Conservation (phyloP, 495 filamentous ascomycete species). For the Clavariopsis aquatica region DNA sequence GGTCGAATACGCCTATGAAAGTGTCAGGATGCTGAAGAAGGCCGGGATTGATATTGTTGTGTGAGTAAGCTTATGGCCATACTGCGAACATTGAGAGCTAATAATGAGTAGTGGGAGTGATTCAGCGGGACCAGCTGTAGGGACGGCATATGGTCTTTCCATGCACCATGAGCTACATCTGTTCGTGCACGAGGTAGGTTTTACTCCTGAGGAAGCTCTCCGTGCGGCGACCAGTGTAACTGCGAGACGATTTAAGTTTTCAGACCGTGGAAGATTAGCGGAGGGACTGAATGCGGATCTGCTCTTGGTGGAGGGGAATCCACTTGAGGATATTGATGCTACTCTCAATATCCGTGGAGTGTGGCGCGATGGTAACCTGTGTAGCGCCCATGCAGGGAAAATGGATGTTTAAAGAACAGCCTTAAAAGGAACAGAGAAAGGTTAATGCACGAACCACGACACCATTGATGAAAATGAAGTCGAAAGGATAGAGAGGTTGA, state of each 20-base stretch:
- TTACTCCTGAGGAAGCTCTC: conserved; percentile 43
- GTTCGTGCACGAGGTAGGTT: conserved; percentile 42
- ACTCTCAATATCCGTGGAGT: conserved; percentile 44
- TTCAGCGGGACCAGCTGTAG: conserved; percentile 41
- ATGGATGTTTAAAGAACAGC: conserved; percentile 16
- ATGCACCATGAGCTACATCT: conserved; percentile 45
- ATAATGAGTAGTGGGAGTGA: conserved; percentile 35
- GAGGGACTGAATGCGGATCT: conserved; percentile 43
- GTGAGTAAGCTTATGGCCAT: conserved; percentile 24
- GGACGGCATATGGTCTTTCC: conserved; percentile 43
- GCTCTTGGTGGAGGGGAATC: conserved; percentile 44
- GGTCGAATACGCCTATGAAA: conserved; percentile 43
- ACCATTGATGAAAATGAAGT: too few relatives aligned
- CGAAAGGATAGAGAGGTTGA: too few relatives aligned
- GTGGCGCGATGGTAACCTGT: conserved; percentile 37
- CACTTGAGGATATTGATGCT: conserved; percentile 43
- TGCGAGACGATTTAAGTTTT: conserved; percentile 42
- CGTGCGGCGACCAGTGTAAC: conserved; percentile 39
- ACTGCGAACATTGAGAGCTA: not conserved
- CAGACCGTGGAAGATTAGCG: conserved; percentile 41
- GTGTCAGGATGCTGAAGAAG: conserved; percentile 40
- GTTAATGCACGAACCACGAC: too few relatives aligned
- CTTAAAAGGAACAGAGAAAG: too few relatives aligned
- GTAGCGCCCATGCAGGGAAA: conserved; percentile 20
- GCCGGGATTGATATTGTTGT: conserved; percentile 42